Evolutionary conservation across 371 early-diverging fungal species (phyloP).

Genomic region (Funneliformis caledonium): DNA sequence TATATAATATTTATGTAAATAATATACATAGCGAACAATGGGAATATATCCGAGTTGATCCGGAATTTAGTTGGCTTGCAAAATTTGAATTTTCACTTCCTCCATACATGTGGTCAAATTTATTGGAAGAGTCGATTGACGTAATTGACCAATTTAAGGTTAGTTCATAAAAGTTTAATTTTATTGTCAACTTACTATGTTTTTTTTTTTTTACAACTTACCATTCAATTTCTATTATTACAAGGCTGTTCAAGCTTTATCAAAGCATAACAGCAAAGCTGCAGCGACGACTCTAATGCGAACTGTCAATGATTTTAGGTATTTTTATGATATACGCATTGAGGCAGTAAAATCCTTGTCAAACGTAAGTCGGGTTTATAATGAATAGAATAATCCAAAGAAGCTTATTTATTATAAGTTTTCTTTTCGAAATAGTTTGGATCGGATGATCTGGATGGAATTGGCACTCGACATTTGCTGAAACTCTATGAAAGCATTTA

Average conservation of each 20-base stretch:
- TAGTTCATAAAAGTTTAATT: not conserved
- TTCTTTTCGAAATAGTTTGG: slow-evolving; percentile 54
- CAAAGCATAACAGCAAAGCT: slow-evolving; percentile 66
- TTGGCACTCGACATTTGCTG: slow-evolving; percentile 76
- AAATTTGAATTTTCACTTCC: slow-evolving; percentile 89
- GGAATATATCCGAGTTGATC: slow-evolving; percentile 97
- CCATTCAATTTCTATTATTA: not conserved
- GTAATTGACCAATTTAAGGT: slow-evolving; percentile 94
- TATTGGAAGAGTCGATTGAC: slow-evolving; percentile 92
- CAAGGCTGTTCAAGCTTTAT: slow-evolving; percentile 72
- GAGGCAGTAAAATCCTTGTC: slow-evolving; percentile 91
- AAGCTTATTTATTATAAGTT: slow-evolving; percentile 15
- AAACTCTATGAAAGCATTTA: slow-evolving; percentile 78
- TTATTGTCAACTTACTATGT: not conserved
- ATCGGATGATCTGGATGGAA: slow-evolving; percentile 59
- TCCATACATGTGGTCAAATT: slow-evolving; percentile 97
- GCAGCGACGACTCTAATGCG: slow-evolving; percentile 78
- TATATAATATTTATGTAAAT: not conserved
- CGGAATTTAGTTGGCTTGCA: slow-evolving; percentile 95
- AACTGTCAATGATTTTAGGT: slow-evolving; percentile 80
- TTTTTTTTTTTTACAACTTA: not conserved
- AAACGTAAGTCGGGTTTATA: slow-evolving; percentile 45
- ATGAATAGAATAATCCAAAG: slow-evolving; percentile 11
- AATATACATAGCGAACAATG: not conserved
- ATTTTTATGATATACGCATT: slow-evolving; percentile 92